Evolutionary conservation across 768 basidiomycete species (phyloP), one percentile per base, ranked within the genome.

Genomic region (Terana coerulea): DNA sequence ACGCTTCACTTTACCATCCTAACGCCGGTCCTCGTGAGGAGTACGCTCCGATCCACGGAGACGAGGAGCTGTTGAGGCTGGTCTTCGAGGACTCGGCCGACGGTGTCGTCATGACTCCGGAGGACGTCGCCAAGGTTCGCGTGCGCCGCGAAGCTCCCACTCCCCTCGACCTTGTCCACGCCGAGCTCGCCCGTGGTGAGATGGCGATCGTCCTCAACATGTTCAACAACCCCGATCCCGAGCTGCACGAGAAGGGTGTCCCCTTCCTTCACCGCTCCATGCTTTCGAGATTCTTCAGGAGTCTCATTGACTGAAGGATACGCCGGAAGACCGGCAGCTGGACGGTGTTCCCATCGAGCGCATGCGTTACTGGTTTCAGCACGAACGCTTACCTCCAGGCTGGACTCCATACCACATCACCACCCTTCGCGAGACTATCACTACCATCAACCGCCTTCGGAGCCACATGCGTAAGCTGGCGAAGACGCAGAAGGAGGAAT

Each of bases 161-260:
- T 21, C 67, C 69, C 0, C 60, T 85, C 24, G 73, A 76, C 39
- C 42, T 57, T 3, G 33, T 79, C 1, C 79, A 81, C 51, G 72
- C 75, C 1, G 80, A 82, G 64, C 75, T 85, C 42, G 83, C 83
- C 1, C 73, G 83, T 2, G 84, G 83, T 14, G 84, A 86, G 65
- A 81, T 85, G 73, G 79, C 76, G 0, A 76, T 85, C 44, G 77
- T 83, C 6, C 67, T 84, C 14, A 80, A 79, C 0, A 70, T 86
- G 5, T 81, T 77, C 72, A 73, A 73, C 52, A 51, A 51, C 46
- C 54, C 54, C 33, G 42, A 35, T 62, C 58, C 41, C 33, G 8
- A 29, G 7, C 10, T 47, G 22, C 41, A 43, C n/a, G 21, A 6
- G 10, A 10, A 6, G 19, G 41, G 26, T n/a, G 41, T 28, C 6